A percentile compares a stretch with the other conserved stretches of the same genome.
Evolutionary conservation across 306 rosid genomes (phyloP).

Genomic region (Lagenaria siceraria): DNA sequence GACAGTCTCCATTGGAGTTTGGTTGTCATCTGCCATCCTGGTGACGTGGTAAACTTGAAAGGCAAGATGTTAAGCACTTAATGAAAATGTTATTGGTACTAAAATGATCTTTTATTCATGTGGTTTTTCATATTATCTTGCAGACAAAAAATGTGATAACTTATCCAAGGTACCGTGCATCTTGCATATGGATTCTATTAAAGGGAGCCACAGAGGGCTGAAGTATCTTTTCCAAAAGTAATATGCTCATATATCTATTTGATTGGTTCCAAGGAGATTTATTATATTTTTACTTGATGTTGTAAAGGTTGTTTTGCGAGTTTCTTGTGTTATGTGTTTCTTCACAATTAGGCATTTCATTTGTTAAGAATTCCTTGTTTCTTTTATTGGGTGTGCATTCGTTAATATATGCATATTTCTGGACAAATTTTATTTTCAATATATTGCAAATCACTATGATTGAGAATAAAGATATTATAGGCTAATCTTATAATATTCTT

Average conservation of each 20-base stretch:
- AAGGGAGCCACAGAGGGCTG: constrained; percentile 77
- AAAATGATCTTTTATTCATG: constrained; percentile 6
- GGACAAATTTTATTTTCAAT: not conserved
- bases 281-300: constrained; percentile 7
- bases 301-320: not conserved
- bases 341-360: not conserved
- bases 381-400: not conserved
- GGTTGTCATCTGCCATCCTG: constrained; percentile 82
- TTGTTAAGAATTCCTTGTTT: not conserved
- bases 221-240: constrained; percentile 82
- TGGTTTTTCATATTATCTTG: constrained; percentile 4
- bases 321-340: not conserved
- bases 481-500: not conserved
- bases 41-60: constrained; percentile 49
- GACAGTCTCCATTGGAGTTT: constrained; percentile 92
- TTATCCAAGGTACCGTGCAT: constrained; percentile 60
- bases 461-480: not conserved
- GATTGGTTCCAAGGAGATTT: not conserved
- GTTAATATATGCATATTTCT: not conserved
- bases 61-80: constrained; percentile 29
- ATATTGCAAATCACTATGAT: not conserved
- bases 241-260: not conserved
- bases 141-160: constrained; percentile 45
- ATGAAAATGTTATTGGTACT: constrained; percentile 7
- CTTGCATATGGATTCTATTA: constrained; percentile 91